Evolutionary conservation across 306 rosid species (phyloP), one percentile per base, ranked within the genome.

Genomic region (Dryas octopetala): DNA sequence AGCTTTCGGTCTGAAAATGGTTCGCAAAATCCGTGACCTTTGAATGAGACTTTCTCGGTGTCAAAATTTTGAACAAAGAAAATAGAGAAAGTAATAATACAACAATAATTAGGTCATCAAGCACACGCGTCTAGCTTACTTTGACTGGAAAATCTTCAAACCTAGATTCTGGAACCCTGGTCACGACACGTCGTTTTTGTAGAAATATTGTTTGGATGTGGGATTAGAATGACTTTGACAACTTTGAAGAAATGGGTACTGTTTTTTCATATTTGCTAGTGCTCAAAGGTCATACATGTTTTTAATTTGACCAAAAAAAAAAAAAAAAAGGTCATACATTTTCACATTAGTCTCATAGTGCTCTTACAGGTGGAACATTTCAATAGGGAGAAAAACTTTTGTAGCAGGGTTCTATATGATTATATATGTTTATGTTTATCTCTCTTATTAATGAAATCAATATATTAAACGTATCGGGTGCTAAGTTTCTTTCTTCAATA

Each of bases 21-120:
- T 68, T 66, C 23, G 72, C 68, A 80, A 75, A 71, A 79, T 83
- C 91, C 91, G 89, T 85, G 91, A 80, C 45, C 64, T 44, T 59
- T 64, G 71, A 78, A 83, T 50, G 74, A 7, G 87, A 87, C 87
- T 66, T 74, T 77, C 73, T 43, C 41, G 71, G 50, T 66, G 62
- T 40, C 26, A 54, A 80, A 55, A 43, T 23, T 68, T 50, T 50
- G 7, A 26, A 68, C 12, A 66, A 44, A n/a, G 15, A 74, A 32
- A 17, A 26, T 0, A 9, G 5, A 28, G 1, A 44, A 55, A 57
- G 44, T 23, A 72, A 71, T 40, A 11, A 13, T 53, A 64, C 38
- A 23, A n/a, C 16, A 26, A 17, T 41, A 54, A 45, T 26, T 6
- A 26, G 70, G 61, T 23, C 66, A 45, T 72, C 66, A 63, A 45